Conservation (phyloP, 495 filamentous ascomycete genomes). For the Neurospora sp. region DNA sequence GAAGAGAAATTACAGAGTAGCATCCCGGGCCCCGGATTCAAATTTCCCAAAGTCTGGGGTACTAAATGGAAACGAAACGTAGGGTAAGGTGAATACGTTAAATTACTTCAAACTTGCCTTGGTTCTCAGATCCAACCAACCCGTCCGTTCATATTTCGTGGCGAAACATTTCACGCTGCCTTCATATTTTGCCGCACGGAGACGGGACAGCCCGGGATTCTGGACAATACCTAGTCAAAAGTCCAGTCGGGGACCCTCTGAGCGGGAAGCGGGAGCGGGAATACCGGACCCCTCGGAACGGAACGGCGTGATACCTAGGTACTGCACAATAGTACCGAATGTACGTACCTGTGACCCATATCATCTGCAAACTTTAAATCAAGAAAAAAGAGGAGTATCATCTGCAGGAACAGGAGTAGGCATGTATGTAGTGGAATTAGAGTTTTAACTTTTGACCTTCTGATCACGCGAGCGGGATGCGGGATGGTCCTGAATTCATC, state of each 20-base stretch:
- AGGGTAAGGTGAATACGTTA: neutral
- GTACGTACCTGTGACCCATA: neutral
- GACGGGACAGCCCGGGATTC: neutral
- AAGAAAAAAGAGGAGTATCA: neutral
- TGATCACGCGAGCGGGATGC: neutral
- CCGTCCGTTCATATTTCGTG: neutral
- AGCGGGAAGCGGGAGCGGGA: neutral
- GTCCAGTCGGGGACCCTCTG: neutral
- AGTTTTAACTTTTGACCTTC: neutral
- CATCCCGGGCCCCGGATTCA: neutral
- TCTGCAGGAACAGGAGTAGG: neutral
- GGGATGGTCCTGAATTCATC: neutral
- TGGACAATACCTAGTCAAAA: neutral
- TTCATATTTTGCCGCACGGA: neutral
- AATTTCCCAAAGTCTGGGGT: neutral
- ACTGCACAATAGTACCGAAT: neutral
- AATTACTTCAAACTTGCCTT: neutral
- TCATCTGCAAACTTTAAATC: neutral
- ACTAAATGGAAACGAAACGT: neutral
- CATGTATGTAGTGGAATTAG: neutral
- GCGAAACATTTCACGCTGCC: neutral
- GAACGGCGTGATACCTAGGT: neutral
- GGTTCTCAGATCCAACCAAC: neutral
- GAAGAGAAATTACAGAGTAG: constrained; percentile 8
- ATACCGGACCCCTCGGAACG: neutral